A percentile compares a stretch with the other conserved stretches of the same genome.
These are phyloP conservation scores for Irpex sp. DNA, from an alignment of 1,284 basidiomycete species.

Conservation along the genomic window DNA sequence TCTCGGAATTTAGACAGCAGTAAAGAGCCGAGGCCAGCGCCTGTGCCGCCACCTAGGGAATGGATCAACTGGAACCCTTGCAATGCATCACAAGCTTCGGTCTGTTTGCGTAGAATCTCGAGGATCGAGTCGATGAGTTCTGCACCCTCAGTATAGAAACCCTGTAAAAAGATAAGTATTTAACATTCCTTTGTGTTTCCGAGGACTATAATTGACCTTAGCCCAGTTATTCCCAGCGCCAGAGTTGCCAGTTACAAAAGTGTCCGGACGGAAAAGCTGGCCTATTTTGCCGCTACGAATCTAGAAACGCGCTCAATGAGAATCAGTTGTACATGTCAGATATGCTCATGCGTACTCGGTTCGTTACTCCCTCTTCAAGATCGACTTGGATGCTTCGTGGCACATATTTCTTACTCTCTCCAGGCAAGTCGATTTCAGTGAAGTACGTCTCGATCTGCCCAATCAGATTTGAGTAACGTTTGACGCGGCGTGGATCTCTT, in stretches of 20 bases:
- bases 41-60: constrained; percentile 92
- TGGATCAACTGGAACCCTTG: constrained; percentile 96
- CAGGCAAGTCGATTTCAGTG: constrained; percentile 48
- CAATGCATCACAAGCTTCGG: constrained; percentile 81
- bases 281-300: constrained; percentile 69
- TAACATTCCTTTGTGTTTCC: neutral
- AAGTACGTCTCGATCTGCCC: constrained; percentile 72
- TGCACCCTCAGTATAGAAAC: constrained; percentile 47
- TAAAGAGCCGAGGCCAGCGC: constrained; percentile 82
- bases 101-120: constrained; percentile 71
- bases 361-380: constrained; percentile 88
- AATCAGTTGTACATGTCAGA: neutral
- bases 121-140: constrained; percentile 88
- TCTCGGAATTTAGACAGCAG: constrained; percentile 85
- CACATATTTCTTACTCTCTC: constrained; percentile 68
- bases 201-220: constrained; percentile 46
- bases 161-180: neutral
- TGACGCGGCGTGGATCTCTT: neutral
- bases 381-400: constrained; percentile 92
- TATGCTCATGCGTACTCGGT: constrained; percentile 48
- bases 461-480: neutral
- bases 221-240: constrained; percentile 96
- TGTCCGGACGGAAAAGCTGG: constrained; percentile 84
- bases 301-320: constrained; percentile 31
- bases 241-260: constrained; percentile 68